Base-by-base conservation (phyloP, 202 grass and related monocot genomes). In the Carex arenaria region DNA sequence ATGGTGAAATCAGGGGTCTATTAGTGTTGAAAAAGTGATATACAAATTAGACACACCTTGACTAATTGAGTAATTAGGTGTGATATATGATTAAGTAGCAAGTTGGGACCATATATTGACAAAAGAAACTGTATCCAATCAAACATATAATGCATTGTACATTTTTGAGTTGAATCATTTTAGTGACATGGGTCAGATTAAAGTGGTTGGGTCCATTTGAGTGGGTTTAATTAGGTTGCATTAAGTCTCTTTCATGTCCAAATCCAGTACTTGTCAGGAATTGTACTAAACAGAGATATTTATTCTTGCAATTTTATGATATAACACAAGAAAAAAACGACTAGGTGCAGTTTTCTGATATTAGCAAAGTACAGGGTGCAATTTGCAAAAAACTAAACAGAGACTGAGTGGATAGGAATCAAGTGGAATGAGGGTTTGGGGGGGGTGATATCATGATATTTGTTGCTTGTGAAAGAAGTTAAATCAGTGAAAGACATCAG, bases 401-500 rank as follows among this genome's bases (percentile, higher is more conserved):
- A 57, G 72, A 43, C 1, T 9, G 4, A 47, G 10, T 59, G 59
- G 73, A 77, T 78, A 78, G 54, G 73, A 19, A 78, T 76, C 26
- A 31, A 13, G 54, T 60, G 28, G 30, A 60, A 36, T 19, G 60
- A 54, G 20, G 53, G 51, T 1, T 3, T 13, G 0, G 52, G 15
- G 73, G 36, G 31, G 28, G 3, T n/a, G 52, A 60, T 78, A 78
- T 78, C 53, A 78, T 78, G 53, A 78, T 78, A 60, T 60, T 60
- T 54, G 47, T 82, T 40, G 64, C 80, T 82, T 82, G 80, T 67
- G 28, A 49, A 45, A 38, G 28, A 78, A 78, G 74, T 78, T 78
- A 36, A 40, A 78, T 60, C 53, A 78, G 28, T 20, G 14, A 78
- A 76, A 34, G 72, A 56, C 14, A 56, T 51, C 23, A 76, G 52